Base-by-base conservation (phyloP, 768 basidiomycete genomes). In the Tulasnella sp. region DNA sequence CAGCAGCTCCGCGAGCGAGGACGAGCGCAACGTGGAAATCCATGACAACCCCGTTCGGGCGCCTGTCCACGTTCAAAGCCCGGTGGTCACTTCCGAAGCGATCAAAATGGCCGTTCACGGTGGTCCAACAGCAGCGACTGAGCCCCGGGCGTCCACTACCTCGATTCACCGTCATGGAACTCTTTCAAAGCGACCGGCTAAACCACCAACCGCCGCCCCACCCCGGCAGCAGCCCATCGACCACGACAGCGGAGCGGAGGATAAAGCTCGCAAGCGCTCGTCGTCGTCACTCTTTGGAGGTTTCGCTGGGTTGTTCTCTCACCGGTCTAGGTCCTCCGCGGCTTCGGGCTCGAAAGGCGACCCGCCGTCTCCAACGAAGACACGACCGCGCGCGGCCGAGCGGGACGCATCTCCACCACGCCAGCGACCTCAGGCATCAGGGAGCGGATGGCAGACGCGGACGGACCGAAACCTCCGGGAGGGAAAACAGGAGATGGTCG, bases 21-120 rank as follows among this genome's bases (percentile, higher is more conserved):
- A 83, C 12, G 83, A 83, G 44, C 83, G 85, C n/a, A 80, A 88
- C 16, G 52, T 81, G 18, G 84, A 85, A 58, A 85, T 91, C 6
- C 87, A 89, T n/a, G 91, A 91, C 82, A 92, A 92, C 81, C 88
- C 89, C 19, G 36, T 91, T 89, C 79, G 83, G 81, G 80, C 46
- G n/a, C 48, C 40, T 68, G 38, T 27, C 8, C 62, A 39, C 34
- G 46, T 46, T 16, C 46, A 40, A 62, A 77, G 3, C 19, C 48
- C 58, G 40, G 56, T 44, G n/a, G 46, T 58, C 42, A 62, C 34
- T 39, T 4, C 56, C 21, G 76, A 46, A 39, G 42, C 56, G 14
- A 52, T 16, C 48, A 58, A 76, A 48, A 38, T 24, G 73, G 73
- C 62, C 18, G 62, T 68, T 68, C 62, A 68, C 9, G 62, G 62